phyloP scores from a whole-genome alignment of 2,329 filamentous ascomycete species.

The Whalleya microplaca region DNA sequence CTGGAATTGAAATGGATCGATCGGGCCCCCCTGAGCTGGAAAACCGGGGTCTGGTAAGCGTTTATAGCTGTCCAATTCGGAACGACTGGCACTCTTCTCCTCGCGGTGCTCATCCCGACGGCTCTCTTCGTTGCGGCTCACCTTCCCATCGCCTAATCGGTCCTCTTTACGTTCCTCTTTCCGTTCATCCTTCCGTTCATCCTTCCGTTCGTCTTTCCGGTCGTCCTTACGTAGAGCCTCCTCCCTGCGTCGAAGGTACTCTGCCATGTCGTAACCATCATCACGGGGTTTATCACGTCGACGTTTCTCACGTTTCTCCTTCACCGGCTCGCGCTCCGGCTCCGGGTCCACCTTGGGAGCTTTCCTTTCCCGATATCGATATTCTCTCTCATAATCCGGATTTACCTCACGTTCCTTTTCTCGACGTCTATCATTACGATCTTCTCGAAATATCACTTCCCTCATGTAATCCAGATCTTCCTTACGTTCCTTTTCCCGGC shows the following conservation, averaged over 20 bases:
- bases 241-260: conserved; percentile 23
- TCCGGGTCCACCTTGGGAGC: conserved; percentile 20
- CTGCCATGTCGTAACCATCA: conserved; percentile 35
- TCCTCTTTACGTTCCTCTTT: conserved; percentile 11
- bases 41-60: conserved; percentile 29
- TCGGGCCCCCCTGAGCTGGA: conserved; percentile 34
- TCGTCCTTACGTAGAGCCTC: conserved; percentile 18
- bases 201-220: conserved; percentile 16
- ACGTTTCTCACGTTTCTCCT: conserved; percentile 25
- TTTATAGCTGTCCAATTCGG: conserved; percentile 34
- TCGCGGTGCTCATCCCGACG: conserved; percentile 25
- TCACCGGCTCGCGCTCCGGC: conserved; percentile 25
- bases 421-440: conserved; percentile 29
- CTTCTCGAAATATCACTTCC: conserved; percentile 25
- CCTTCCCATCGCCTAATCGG: conserved; percentile 32
- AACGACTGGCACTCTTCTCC: conserved; percentile 22
- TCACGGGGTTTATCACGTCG: conserved; percentile 34
- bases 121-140: conserved; percentile 32
- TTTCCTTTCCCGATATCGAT: conserved; percentile 23
- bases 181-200: too few relatives aligned
- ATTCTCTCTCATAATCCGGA: conserved; percentile 22
- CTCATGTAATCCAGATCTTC: conserved; percentile 13
- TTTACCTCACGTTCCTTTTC: conserved; percentile 18
- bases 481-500: conserved; percentile 22
- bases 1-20: conserved; percentile 64